A percentile compares a stretch with the other conserved stretches of the same genome.
phyloP scores from a whole-genome alignment of 2,329 filamentous ascomycete genomes.

The Xenosphaeropsis pyriputrescens region DNA sequence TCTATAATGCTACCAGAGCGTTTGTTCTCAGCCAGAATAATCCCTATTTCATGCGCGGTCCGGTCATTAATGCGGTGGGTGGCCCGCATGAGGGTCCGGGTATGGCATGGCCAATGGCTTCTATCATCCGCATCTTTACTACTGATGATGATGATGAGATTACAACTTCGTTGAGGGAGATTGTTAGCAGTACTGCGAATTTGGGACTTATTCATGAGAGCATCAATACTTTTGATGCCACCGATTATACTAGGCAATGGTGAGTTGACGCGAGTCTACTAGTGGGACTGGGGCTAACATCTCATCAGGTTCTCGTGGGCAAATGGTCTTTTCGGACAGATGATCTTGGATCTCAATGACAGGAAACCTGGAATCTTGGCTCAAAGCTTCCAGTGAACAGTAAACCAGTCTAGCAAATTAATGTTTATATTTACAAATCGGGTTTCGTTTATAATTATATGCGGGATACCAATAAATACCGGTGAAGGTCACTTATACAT shows the following conservation, averaged over 20 bases:
- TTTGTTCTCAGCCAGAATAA: conserved; percentile 55
- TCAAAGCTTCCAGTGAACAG: conserved; percentile 29
- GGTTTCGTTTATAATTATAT: too few species aligned
- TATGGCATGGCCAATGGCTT: conserved; percentile 38
- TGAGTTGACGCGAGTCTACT: too few species aligned
- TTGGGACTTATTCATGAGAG: conserved; percentile 33
- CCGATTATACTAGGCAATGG: conserved; percentile 28
- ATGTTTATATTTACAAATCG: too few species aligned
- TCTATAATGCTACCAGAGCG: conserved; percentile 66
- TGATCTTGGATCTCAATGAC: conserved; percentile 59
- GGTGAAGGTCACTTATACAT: too few species aligned
- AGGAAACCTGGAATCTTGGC: conserved; percentile 53
- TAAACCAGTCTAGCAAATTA: background rate
- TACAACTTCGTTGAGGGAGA: conserved; percentile 11
- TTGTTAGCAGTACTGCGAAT: conserved; percentile 11
- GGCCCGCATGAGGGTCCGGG: conserved; percentile 49
- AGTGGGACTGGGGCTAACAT: too few species aligned
- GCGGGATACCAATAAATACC: too few species aligned
- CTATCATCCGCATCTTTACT: conserved; percentile 36
- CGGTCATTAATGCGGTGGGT: conserved; percentile 53
- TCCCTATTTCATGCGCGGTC: conserved; percentile 46
- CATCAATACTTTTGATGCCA: conserved; percentile 25
- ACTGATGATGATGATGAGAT: conserved; percentile 21
- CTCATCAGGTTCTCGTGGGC: conserved; percentile 56
- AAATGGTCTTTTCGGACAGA: conserved; percentile 77